phyloP scores from a whole-genome alignment of 148 eudicot species.

The Persicaria tinctoria region DNA sequence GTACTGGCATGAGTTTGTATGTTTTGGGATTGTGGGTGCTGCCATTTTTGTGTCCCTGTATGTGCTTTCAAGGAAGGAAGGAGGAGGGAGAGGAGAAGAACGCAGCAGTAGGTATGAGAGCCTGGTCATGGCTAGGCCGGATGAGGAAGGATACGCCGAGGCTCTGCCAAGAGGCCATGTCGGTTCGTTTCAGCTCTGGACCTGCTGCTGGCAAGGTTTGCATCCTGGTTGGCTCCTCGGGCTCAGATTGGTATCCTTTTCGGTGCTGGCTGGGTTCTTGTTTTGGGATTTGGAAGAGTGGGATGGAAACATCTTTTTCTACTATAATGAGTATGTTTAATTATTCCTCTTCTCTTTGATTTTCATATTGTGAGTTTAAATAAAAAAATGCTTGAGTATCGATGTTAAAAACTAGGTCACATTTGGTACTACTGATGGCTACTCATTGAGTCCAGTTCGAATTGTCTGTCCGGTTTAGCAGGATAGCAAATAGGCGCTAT shows the following conservation, averaged over 20 bases:
- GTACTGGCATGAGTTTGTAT: constrained; percentile 36
- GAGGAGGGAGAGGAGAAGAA: constrained; percentile 13
- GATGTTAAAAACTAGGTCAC: no score
- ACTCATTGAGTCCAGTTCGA: no score
- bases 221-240: constrained; percentile 37
- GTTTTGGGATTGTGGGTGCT: constrained; percentile 34
- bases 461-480: no score
- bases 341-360: neutral
- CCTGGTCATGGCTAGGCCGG: constrained; percentile 15
- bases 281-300: constrained; percentile 32
- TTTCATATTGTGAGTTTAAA: neutral
- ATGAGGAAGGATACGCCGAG: neutral
- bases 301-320: constrained; percentile 34
- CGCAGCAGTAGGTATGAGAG: constrained; percentile 21
- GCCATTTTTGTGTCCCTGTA: constrained; percentile 27
- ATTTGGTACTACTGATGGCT: no score
- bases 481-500: no score
- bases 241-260: constrained; percentile 27
- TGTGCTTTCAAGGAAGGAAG: constrained; percentile 37
- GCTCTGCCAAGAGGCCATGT: constrained; percentile 18
- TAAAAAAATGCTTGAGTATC: no score
- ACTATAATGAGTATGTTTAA: constrained; percentile 33
- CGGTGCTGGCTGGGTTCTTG: constrained; percentile 23
- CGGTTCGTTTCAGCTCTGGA: constrained; percentile 29
- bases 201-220: constrained; percentile 38